Base-by-base conservation (phyloP, 2,329 filamentous ascomycete species). In the Alternaria postmessia region DNA sequence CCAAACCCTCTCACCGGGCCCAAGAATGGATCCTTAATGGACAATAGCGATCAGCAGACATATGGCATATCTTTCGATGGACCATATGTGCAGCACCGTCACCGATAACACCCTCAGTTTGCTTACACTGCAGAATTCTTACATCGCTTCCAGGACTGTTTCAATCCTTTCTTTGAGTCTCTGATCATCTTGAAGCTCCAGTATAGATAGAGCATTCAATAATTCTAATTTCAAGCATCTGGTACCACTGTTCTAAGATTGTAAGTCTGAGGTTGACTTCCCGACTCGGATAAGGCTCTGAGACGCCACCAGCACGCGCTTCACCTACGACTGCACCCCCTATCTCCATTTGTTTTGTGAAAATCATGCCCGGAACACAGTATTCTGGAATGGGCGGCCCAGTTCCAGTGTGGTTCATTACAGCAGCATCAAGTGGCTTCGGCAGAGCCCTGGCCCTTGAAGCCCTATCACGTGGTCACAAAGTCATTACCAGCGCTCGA, bases 401-500 rank as follows among this genome's bases (percentile, higher is more conserved):
- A 43, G 32, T 24, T 12, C 51, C 39, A 38, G 79, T 84, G 12
- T 85, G 82, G 81, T 79, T 85, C 67, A 82, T 85, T 62, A 85
- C 81, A 8, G 83, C 82, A n/a, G 78, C 79, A 3, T 81, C 80
- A 36, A 78, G 73, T 12, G 83, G 84, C 51, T 78, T 86, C 61
- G 83, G 84, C 38, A 76, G 81, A 41, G 73, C 76, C 59, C 75
- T 85, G 4, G 78, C 78, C 32, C 77, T 82, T 16, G 75, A 79
- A 24, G 80, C 77, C 34, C 80, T 84, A 51, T 68, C 70, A 1
- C 75, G 78, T 6, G 81, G 83, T 16, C 80, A 86, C 65, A 76
- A 72, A 41, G 83, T 85, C 56, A 79, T 86, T 49, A 83, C 82
- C n/a, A 79, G 81, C 9, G 78, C 81, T 7, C 82, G 22, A 83